phyloP scores from a whole-genome alignment of 228 moss, liverwort and hornwort genomes.

The Sphagnum magellanicum region DNA sequence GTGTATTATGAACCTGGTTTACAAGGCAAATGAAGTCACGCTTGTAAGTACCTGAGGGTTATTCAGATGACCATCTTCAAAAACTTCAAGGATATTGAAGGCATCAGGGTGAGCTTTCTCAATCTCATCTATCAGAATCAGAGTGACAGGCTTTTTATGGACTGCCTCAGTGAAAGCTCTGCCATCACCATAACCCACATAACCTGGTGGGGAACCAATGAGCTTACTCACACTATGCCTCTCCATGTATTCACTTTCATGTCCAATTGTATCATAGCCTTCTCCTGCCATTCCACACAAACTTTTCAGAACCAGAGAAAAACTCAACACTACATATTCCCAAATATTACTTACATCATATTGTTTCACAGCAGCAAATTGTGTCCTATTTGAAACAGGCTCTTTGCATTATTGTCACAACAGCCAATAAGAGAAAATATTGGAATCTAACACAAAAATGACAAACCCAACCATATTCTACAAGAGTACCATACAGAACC shows the following conservation, averaged over 20 bases:
- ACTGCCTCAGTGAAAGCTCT: conserved; percentile 94
- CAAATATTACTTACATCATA: too few species aligned
- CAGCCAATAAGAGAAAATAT: neutral
- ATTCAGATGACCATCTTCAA: conserved; percentile 88
- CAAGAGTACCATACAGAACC: neutral
- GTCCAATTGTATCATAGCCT: conserved; percentile 86
- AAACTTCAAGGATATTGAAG: conserved; percentile 91
- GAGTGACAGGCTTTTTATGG: conserved; percentile 75
- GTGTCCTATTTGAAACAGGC: neutral
- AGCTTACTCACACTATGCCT: conserved; percentile 92
- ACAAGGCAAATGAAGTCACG: too few species aligned
- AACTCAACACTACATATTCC: too few species aligned
- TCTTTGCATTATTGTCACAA: neutral
- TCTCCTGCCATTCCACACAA: conserved; percentile 46
- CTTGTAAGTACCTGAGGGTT: conserved; percentile 44
- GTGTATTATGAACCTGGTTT: too few species aligned
- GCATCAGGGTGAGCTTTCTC: conserved; percentile 97
- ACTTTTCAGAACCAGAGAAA: too few species aligned
- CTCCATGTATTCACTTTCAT: conserved; percentile 99
- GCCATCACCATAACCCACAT: conserved; percentile 92
- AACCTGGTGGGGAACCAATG: conserved; percentile 95
- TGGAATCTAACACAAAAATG: neutral
- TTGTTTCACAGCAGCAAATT: too few species aligned
- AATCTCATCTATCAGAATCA: conserved; percentile 91
- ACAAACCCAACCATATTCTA: neutral